phyloP scores from a whole-genome alignment of 495 filamentous ascomycete species.

The Neurospora sp. region DNA sequence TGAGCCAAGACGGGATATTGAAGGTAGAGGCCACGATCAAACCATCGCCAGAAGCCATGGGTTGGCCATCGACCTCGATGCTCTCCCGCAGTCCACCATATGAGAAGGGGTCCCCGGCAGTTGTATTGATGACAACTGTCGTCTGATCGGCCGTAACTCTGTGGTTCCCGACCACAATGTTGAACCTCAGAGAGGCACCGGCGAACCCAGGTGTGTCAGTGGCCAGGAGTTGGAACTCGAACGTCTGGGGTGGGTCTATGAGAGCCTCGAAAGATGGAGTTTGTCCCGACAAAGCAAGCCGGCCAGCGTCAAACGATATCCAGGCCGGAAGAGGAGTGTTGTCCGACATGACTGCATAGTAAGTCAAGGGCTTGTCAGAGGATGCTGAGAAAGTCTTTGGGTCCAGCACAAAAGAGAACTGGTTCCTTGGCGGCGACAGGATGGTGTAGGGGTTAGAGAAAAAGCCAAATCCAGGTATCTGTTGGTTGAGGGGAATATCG shows the following conservation, averaged over 20 bases:
- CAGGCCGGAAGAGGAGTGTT: conserved; percentile 82
- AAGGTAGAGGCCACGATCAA: conserved; percentile 38
- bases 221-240: conserved; percentile 64
- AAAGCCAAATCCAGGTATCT: conserved; percentile 29
- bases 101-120: conserved; percentile 40
- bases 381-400: conserved; percentile 28
- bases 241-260: conserved; percentile 57
- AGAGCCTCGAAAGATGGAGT: conserved; percentile 55
- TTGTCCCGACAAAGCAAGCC: conserved; percentile 62
- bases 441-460: conserved; percentile 32
- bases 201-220: conserved; percentile 74
- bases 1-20: conserved; percentile 58
- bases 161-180: conserved; percentile 60
- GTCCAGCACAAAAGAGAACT: conserved; percentile 30
- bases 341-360: conserved; percentile 67
- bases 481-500: conserved; percentile 25
- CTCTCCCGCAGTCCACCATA: conserved; percentile 43
- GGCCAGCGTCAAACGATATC: conserved; percentile 60
- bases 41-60: conserved; percentile 30
- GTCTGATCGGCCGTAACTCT: conserved; percentile 51
- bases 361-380: conserved; percentile 30
- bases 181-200: conserved; percentile 54
- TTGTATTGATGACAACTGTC: conserved; percentile 49
- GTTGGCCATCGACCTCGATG: conserved; percentile 54
- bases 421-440: conserved; percentile 24